Evolutionary conservation across 768 basidiomycete species (phyloP), one percentile per base, ranked within the genome.

Genomic region (Suillus bovinus): DNA sequence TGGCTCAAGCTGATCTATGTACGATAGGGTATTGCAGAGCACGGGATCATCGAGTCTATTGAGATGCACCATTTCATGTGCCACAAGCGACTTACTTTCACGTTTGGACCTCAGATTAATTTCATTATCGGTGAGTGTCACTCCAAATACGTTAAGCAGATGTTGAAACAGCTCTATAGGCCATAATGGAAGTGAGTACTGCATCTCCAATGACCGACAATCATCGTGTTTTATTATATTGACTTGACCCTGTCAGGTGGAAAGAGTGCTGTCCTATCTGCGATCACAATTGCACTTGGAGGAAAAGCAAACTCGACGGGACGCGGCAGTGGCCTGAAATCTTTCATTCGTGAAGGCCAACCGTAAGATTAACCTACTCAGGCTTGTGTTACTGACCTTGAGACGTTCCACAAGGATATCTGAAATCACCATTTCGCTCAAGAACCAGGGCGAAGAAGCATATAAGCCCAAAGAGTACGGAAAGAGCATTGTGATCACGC

Each of bases 61-160:
- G 90, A 94, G 70, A 86, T 94, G 85, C 82, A 87, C 70, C 89
- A 98, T 71, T 99, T 99, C 77, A 96, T 99, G 95, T 97, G 95
- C 74, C 96, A 99, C 77, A 83, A 87, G 72, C 88, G 82, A 74
- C 80, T 95, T 50, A 87, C 82, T 1, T 93, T 97, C 75, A 82
- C 84, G 2, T 94, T 99, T 65, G 94, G 94, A 0, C 89, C 91
- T 10, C 93, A 96, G 74, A 92, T 99, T 71, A 99, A 99, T 77
- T 99, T 99, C 71, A 92, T 99, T 67, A 96, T 96, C 42, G 94
- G 94, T 88, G 67, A 44, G 84, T 68, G 2, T 54, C 61, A 24
- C 29, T 53, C 33, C 13, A 47, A 50, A 50, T 42, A 34, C 10
- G 49, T 5, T 1, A 31, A 13, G 11, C 16, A 58, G 36, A 39